These are phyloP conservation scores for Paxillus rubicundulus DNA, from an alignment of 768 basidiomycete genomes.

Conservation along the genomic window DNA sequence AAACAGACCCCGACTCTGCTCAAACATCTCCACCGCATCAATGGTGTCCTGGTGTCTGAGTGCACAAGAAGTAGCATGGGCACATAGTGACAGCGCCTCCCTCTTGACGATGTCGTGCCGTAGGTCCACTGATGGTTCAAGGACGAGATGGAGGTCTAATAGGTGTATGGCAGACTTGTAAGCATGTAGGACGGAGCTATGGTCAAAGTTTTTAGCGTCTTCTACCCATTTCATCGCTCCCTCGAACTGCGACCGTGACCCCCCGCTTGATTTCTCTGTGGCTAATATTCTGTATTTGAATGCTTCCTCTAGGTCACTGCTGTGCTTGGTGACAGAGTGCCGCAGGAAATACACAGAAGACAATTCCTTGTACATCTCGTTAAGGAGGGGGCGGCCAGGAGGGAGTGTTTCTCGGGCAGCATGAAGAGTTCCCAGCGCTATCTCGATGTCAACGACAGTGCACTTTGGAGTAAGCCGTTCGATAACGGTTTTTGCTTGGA, in stretches of 20 bases:
- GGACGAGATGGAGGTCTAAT: slow-evolving; percentile 18
- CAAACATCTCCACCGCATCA: slow-evolving; percentile 36
- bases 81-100: slow-evolving; percentile 12
- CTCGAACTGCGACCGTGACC: slow-evolving; percentile 13
- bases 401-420: slow-evolving; percentile 8
- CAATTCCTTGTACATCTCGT: slow-evolving; percentile 12
- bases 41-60: slow-evolving; percentile 16
- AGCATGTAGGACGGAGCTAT: slow-evolving; percentile 15
- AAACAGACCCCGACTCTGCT: slow-evolving; percentile 27
- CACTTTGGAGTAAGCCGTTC: slow-evolving; percentile 3
- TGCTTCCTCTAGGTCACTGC: slow-evolving; percentile 21
- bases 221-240: slow-evolving; percentile 24
- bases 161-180: slow-evolving; percentile 17
- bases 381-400: slow-evolving; percentile 8
- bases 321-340: slow-evolving; percentile 10
- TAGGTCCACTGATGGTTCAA: slow-evolving; percentile 11
- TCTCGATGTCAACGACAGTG: slow-evolving; percentile 15
- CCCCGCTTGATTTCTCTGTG: slow-evolving; percentile 17
- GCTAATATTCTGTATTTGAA: slow-evolving; percentile 19
- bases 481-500: slow-evolving; percentile 21
- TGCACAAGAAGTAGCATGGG: slow-evolving; percentile 28
- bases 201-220: slow-evolving; percentile 14
- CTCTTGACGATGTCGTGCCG: slow-evolving; percentile 16
- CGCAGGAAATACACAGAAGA: slow-evolving; percentile 6
- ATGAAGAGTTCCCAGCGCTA: slow-evolving; percentile 15